A percentile compares a stretch with the other conserved stretches of the same genome.
These are phyloP conservation scores for Mycosphaerella sp. DNA, from an alignment of 2,329 filamentous ascomycete genomes.

Conservation along the genomic window DNA sequence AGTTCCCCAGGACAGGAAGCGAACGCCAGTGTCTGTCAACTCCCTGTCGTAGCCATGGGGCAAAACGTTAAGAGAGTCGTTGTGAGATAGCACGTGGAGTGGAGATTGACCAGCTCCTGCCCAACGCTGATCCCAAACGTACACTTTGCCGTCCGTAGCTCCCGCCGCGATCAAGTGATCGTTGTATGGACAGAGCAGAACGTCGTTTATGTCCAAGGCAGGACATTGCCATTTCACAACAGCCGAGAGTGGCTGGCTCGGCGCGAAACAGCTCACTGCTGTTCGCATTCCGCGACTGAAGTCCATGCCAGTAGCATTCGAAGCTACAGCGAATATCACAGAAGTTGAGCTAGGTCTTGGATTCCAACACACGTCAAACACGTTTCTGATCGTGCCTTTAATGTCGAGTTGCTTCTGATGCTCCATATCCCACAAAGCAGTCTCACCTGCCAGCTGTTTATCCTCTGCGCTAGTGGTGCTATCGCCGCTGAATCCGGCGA, in stretches of 20 bases:
- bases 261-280: slow-evolving; percentile 49
- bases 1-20: slow-evolving; percentile 53
- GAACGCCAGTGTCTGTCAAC: slow-evolving; percentile 52
- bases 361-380: slow-evolving; percentile 57
- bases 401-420: slow-evolving; percentile 40
- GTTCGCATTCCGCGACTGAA: slow-evolving; percentile 42
- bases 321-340: slow-evolving; percentile 50
- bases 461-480: slow-evolving; percentile 22
- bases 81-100: slow-evolving; percentile 49
- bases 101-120: slow-evolving; percentile 36
- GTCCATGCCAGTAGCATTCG: slow-evolving; percentile 36
- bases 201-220: slow-evolving; percentile 56
- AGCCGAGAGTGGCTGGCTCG: slow-evolving; percentile 31
- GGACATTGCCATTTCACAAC: slow-evolving; percentile 50
- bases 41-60: slow-evolving; percentile 42
- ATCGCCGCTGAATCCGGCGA: slow-evolving; percentile 49
- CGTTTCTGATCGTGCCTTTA: slow-evolving; percentile 45
- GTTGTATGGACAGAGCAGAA: slow-evolving; percentile 44
- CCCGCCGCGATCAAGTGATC: slow-evolving; percentile 52
- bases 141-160: slow-evolving; percentile 54
- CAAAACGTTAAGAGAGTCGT: slow-evolving; percentile 45
- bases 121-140: slow-evolving; percentile 54
- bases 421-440: slow-evolving; percentile 49
- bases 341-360: slow-evolving; percentile 35
- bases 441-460: slow-evolving; percentile 44